Conservation (phyloP, 2,329 filamentous ascomycete species). For the Aureobasidium sp. region DNA sequence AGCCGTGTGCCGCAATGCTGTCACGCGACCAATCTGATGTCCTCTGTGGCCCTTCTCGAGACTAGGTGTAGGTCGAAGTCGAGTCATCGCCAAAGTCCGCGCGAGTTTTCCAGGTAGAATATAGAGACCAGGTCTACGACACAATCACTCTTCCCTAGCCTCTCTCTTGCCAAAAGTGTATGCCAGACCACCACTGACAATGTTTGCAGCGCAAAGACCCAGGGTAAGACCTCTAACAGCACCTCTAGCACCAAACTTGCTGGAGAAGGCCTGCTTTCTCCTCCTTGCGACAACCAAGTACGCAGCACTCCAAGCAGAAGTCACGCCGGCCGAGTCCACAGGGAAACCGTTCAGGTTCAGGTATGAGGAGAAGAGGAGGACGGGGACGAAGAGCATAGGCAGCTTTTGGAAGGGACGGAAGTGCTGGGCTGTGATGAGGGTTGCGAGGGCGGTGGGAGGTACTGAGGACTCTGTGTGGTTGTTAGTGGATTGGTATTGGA, state of each 20-base stretch:
- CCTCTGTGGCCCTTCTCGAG: no score
- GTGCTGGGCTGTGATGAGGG: constrained; percentile 58
- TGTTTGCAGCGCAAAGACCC: constrained; percentile 42
- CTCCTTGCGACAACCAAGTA: constrained; percentile 56
- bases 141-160: constrained; percentile 18
- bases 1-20: no score
- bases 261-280: constrained; percentile 41
- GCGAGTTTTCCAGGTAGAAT: no score
- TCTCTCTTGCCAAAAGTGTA: constrained; percentile 43
- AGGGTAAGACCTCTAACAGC: constrained; percentile 45
- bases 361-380: constrained; percentile 58
- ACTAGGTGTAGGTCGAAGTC: no score
- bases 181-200: constrained; percentile 42
- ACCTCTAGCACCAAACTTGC: constrained; percentile 43
- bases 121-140: neutral
- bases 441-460: constrained; percentile 56
- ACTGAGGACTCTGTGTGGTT: constrained; percentile 43
- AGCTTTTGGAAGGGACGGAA: constrained; percentile 56
- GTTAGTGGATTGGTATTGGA: neutral
- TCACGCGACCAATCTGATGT: no score
- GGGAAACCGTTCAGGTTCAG: constrained; percentile 55
- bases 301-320: constrained; percentile 55
- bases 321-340: constrained; percentile 55
- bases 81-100: neutral
- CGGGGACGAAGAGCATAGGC: constrained; percentile 59